Evolutionary conservation across 345 rosid species (phyloP), one percentile per base, ranked within the genome.

Genomic region (Microthlaspi erraticum): DNA sequence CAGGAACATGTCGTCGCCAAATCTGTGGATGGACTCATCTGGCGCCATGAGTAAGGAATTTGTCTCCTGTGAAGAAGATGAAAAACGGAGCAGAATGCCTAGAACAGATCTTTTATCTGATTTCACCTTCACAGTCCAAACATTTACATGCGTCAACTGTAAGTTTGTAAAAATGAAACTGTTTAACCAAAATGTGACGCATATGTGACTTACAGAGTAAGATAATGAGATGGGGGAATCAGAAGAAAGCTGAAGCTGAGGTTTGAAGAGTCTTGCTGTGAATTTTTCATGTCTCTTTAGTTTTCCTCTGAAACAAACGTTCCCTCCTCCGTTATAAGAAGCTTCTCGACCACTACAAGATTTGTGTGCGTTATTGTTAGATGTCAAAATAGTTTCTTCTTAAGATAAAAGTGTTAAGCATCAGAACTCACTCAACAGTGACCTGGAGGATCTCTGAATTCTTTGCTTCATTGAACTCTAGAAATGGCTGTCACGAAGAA

Each of bases 321-420:
- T 88, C 42, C 86, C 94, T 72, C 98, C 98, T 64, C 98, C 92
- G 6, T 45, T 83, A 45, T 78, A 89, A 18, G 96, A 92, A 66
- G 83, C 80, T 74, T 85, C 88, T 55, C 70, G 60, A 34, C 76
- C 81, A 72, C 98, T 90, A 55, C 14, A 51, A 74, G 9, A 34
- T 64, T 23, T 37, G 29, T 39, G 43, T 29, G 12, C 53, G 13
- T 37, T 19, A 20, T 13, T 32, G 62, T 51, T 56, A 71, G 61
- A 60, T 26, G 10, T 20, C 26, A 62, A 62, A 48, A 3, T 8
- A 3, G 17, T 36, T 17, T 57, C 57, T 38, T 64, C 57, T 45
- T 54, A 33, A 18, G 10, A n/a, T n/a, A n/a, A n/a, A n/a, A n/a
- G 41, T 54, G 14, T 41, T 51, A 74, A 38, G 60, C n/a, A 5